Base-by-base conservation (phyloP, 78 protist species). In the Polysphondylium violaceum region DNA sequence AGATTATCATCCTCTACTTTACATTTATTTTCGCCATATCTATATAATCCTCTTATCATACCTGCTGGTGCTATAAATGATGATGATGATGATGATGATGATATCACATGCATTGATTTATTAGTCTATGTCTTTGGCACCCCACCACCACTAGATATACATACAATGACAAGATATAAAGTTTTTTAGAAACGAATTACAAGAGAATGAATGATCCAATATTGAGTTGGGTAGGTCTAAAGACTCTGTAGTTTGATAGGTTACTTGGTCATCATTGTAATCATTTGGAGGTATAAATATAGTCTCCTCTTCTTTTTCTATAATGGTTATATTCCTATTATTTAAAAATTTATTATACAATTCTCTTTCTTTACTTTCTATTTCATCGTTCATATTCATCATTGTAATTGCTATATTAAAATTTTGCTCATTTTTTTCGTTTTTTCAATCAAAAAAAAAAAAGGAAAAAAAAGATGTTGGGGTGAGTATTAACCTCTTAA, bases 121-220 rank as follows among this genome's bases (percentile, higher is more conserved):
- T 60, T 60, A 27, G 12, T 60, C 35, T 60, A 27, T 60, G 21
- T 6, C 27, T 60, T 53, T 53, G 14, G 14, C 21, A 21, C 21
- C 2, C 21, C 21, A 21, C 21, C 3, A 2, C 2, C 8, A 8
- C 1, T 19, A 33, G 2, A 8, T 11, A 36, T 5, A 56, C 36
- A 31, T 81, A 83, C 90, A 56, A 83, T 83, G 75, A 43, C 90
- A 83, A 11, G 72, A 40, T 8, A 83, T 36, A 43, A 83, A 67
- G 17, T 40, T 47, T 59, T 60, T 83, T 56, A 83, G 31, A 69
- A 83, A 69, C 17, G 68, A 17, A n/a, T 76, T 51, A 58, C 90
- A 83, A 21, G 76, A 36, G 21, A 83, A 16, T 29, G 41, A 2
- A 14, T 41, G 41, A 16, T 35, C 21, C 0, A 60, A 43, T n/a